These are phyloP conservation scores for Clarireedia hainanense DNA, from an alignment of 2,329 filamentous ascomycete species.

Conservation along the genomic window DNA sequence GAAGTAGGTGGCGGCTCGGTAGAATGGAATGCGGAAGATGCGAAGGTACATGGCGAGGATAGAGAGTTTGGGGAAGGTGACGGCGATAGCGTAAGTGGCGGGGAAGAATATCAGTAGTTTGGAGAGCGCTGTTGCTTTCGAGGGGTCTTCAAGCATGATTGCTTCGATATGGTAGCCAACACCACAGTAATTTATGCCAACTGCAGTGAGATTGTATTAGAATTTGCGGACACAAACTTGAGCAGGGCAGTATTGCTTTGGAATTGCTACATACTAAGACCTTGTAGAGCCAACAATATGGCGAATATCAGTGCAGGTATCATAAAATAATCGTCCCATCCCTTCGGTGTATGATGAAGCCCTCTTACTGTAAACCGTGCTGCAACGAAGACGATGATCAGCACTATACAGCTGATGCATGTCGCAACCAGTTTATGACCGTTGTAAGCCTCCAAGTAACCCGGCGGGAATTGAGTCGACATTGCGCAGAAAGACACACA, in stretches of 20 bases:
- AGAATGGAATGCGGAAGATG: conserved; percentile 11
- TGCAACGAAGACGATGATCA: conserved; percentile 1
- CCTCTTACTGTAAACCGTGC: conserved; percentile 1
- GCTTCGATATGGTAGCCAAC: conserved; percentile 5
- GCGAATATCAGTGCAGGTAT: conserved; percentile 4
- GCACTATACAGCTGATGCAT: not conserved
- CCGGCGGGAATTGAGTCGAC: not conserved
- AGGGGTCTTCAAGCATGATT: not conserved
- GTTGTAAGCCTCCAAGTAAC: conserved; percentile 2
- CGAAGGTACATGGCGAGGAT: conserved; percentile 14
- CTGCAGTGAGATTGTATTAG: not conserved
- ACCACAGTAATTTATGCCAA: conserved; percentile 7
- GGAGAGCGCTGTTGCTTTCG: not conserved
- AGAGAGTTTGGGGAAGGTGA: conserved; percentile 14
- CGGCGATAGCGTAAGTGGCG: conserved; percentile 6
- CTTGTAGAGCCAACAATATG: not conserved
- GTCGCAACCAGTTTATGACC: conserved; percentile 4
- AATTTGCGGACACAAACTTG: not conserved
- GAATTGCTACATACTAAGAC: conserved; percentile 2
- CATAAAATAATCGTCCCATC: conserved; percentile 10
- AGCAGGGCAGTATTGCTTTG: not conserved
- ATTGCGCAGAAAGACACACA: too few species aligned
- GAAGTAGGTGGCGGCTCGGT: conserved; percentile 10
- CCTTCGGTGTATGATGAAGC: conserved; percentile 3
- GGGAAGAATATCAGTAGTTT: conserved; percentile 7